Conservation (phyloP, 2,329 filamentous ascomycete genomes). For the Davidsoniella virescens region DNA sequence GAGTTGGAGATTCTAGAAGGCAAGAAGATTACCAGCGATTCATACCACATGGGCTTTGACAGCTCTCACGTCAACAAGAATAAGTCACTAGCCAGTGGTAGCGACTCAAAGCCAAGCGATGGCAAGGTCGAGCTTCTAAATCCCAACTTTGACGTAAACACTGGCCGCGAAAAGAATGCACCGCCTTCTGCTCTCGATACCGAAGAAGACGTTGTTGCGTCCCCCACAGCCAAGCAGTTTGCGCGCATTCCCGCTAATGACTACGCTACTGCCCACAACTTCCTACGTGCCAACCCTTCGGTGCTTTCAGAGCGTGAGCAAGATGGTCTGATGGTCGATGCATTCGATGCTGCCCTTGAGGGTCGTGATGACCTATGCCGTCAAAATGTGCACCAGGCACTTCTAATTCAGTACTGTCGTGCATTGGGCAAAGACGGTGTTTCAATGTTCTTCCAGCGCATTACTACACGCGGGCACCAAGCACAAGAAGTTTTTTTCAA, state of each 20-base stretch:
- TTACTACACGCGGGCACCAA: conserved; percentile 77
- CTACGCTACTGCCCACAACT: conserved; percentile 57
- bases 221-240: conserved; percentile 64
- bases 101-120: conserved; percentile 32
- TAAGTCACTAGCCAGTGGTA: conserved; percentile 21
- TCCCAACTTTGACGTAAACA: conserved; percentile 30
- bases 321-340: conserved; percentile 77
- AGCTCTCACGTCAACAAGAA: conserved; percentile 64
- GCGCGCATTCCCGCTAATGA: conserved; percentile 60
- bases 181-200: conserved; percentile 23
- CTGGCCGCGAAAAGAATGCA: conserved; percentile 11
- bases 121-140: conserved; percentile 29
- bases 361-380: conserved; percentile 59
- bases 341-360: conserved; percentile 75
- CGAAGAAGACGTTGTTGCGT: conserved; percentile 61
- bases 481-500: conserved; percentile 82
- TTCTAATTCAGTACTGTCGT: conserved; percentile 88
- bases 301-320: conserved; percentile 75
- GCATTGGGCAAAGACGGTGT: conserved; percentile 79
- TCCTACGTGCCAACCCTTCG: conserved; percentile 61
- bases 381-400: conserved; percentile 82
- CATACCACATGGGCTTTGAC: conserved; percentile 77
- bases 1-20: conserved; percentile 73
- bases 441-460: conserved; percentile 85
- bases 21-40: conserved; percentile 86